Base-by-base conservation (phyloP, 2,329 filamentous ascomycete genomes). In the Scorias spongiosa region DNA sequence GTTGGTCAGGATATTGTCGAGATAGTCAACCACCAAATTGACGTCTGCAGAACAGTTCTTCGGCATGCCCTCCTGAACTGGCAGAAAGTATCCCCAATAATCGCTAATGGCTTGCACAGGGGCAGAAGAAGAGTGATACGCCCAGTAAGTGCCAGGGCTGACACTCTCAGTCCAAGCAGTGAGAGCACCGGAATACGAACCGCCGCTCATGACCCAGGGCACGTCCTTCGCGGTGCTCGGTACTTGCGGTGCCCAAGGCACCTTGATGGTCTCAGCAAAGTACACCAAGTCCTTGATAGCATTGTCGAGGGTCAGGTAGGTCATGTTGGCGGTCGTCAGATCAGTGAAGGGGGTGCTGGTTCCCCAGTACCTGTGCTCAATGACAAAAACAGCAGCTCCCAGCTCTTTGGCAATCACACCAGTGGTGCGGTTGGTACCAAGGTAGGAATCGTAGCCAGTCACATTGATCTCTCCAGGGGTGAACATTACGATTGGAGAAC, bases 311-410 rank as follows among this genome's bases (percentile, higher is more conserved):
- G 67, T 77, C 42, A 78, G 60, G 39, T 71, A 68, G 49, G 71
- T 67, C 44, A 79, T 57, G 34, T 69, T 75, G 48, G 71, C 65
- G 1, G 72, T 69, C 0, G 68, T 71, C 32, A 75, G 61, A 11
- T 67, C 55, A 8, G 60, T 51, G 49, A 67, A 76, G 1, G 75
- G 74, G 2, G 68, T 68, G 6, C 72, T 76, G 12, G 66, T 63
- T 3, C 75, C 75, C 68, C 69, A 78, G 57, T 74, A 78, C 10
- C 74, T 67, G 52, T 78, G 75, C 57, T 78, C 75, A 29, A 78
- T 53, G 44, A 77, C 56, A 28, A 78, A 57, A 2, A 70, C 66
- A 9, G 74, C 75, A 34, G 67, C 74, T 14, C 68, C 66, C 34
- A 77, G 63, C 42, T 68, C 65, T 53, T 75, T 60, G 1, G 72